Evolutionary conservation across 441 rosid species (phyloP).

Genomic region (Omphalea diandra): DNA sequence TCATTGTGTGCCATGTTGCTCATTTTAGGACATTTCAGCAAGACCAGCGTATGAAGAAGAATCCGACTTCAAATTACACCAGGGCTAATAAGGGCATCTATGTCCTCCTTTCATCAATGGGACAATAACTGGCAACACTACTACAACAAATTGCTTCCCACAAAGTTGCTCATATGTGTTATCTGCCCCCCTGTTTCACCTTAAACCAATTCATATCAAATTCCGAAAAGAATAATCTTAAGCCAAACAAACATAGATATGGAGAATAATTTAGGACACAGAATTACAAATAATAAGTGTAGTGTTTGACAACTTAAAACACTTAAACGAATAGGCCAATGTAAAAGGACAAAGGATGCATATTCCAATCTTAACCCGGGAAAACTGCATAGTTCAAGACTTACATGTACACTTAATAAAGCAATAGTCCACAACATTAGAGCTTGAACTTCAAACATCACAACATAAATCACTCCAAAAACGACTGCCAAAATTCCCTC

Average conservation of each 20-base stretch:
- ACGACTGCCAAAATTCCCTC: not conserved
- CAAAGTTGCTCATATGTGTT: not conserved
- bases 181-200: not conserved
- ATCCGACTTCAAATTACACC: slow-evolving; percentile 6
- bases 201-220: not conserved
- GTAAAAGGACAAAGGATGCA: not conserved
- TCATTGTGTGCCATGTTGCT: not conserved
- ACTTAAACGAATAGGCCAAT: not conserved
- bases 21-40: not conserved
- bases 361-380: not conserved
- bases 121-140: too few relatives aligned
- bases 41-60: not conserved
- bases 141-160: not conserved
- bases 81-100: not conserved
- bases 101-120: not conserved
- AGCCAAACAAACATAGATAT: too few relatives aligned
- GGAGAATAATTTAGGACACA: too few relatives aligned
- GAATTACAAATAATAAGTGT: not conserved
- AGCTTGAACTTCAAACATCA: not conserved
- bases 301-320: not conserved
- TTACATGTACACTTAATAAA: not conserved
- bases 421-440: not conserved
- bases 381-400: not conserved
- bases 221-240: not conserved
- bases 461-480: not conserved